phyloP scores from a whole-genome alignment of 2,329 filamentous ascomycete species.

The Aureobasidium vineae region DNA sequence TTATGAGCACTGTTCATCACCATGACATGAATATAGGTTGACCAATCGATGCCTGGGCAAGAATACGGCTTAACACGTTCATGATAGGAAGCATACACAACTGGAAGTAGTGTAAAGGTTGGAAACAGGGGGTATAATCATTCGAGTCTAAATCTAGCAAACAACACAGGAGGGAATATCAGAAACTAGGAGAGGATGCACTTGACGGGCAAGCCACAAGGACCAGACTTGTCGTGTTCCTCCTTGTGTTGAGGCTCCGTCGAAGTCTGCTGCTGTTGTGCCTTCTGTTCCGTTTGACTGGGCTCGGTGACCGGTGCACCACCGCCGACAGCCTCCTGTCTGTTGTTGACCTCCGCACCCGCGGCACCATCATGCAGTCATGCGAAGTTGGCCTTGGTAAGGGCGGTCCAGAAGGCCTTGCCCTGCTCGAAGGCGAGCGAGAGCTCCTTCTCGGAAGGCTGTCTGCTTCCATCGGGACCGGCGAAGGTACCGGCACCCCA shows the following conservation, averaged over 20 bases:
- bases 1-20: not conserved
- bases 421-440: slow-evolving; percentile 80
- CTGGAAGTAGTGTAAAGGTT: not conserved
- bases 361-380: slow-evolving; percentile 71
- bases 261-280: slow-evolving; percentile 33
- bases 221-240: slow-evolving; percentile 60
- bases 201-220: slow-evolving; percentile 74
- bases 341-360: slow-evolving; percentile 32
- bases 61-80: not conserved
- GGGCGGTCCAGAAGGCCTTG: slow-evolving; percentile 74
- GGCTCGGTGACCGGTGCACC: slow-evolving; percentile 20
- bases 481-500: slow-evolving; percentile 96
- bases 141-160: slow-evolving; percentile 16
- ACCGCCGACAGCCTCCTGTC: slow-evolving; percentile 31
- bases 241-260: slow-evolving; percentile 39
- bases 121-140: slow-evolving; percentile 19
- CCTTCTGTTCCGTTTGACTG: slow-evolving; percentile 27
- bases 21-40: not conserved
- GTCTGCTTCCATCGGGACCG: slow-evolving; percentile 71
- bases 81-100: not conserved
- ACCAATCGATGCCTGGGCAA: not conserved
- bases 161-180: slow-evolving; percentile 4
- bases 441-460: slow-evolving; percentile 73
- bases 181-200: slow-evolving; percentile 62
- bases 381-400: slow-evolving; percentile 61